These are phyloP conservation scores for Shiraia bambusicola DNA, from an alignment of 2,329 filamentous ascomycete species.

Conservation along the genomic window DNA sequence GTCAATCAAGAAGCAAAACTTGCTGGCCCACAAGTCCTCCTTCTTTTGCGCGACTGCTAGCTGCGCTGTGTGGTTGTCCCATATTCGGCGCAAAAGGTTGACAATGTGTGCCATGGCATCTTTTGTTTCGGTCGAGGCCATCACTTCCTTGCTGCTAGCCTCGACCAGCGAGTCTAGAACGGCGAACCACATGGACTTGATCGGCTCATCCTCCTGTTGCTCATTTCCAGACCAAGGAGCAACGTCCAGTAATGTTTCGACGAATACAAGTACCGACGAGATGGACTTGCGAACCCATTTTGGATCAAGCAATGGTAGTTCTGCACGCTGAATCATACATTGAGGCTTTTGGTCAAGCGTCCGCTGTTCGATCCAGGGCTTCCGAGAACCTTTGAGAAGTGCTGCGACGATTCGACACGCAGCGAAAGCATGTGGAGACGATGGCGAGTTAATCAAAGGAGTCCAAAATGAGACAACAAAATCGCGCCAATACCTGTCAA, in stretches of 20 bases:
- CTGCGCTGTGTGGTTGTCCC: constrained; percentile 57
- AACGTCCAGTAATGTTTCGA: constrained; percentile 56
- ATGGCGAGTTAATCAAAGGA: constrained; percentile 23
- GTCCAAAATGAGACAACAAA: constrained; percentile 67
- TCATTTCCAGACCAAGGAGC: constrained; percentile 48
- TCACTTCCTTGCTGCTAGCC: constrained; percentile 82
- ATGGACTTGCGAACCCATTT: constrained; percentile 83
- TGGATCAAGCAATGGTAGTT: constrained; percentile 79
- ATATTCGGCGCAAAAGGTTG: constrained; percentile 68
- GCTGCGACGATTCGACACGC: constrained; percentile 69
- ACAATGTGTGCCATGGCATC: constrained; percentile 74
- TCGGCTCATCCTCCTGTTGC: constrained; percentile 45
- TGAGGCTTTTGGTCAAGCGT: constrained; percentile 59
- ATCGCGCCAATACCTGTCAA: constrained; percentile 77
- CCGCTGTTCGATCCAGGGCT: constrained; percentile 74
- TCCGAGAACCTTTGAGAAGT: constrained; percentile 62
- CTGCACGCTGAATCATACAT: constrained; percentile 58
- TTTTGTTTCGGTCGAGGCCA: constrained; percentile 79
- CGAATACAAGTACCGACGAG: constrained; percentile 62
- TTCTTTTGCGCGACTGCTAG: constrained; percentile 36
- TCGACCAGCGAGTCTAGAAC: constrained; percentile 64
- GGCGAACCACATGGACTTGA: constrained; percentile 63
- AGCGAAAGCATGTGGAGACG: constrained; percentile 25
- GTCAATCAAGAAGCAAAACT: constrained; percentile 54
- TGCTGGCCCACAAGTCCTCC: constrained; percentile 49